phyloP scores from a whole-genome alignment of 78 protist genomes.

The Dictyostelium discoideum region dicty_2.7 NC_007090.3:4572501-4573000 shows the following conservation, averaged over 20 bases:
- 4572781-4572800: conserved; percentile 76
- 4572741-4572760: conserved; percentile 79
- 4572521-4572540: conserved; percentile 46
- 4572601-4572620: conserved; percentile 48
- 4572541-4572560: conserved; percentile 53
- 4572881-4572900: conserved; percentile 52
- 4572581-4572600: not conserved
- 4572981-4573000: conserved; percentile 52
- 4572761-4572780: conserved; percentile 82
- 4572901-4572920: conserved; percentile 44
- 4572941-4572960: conserved; percentile 20
- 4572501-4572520: conserved; percentile 76
- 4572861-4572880: not conserved
- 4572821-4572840: conserved; percentile 30
- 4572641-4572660: conserved; percentile 78
- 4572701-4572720: conserved; percentile 35
- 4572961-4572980: conserved; percentile 31
- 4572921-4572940: conserved; percentile 51
- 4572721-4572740: conserved; percentile 69
- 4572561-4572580: conserved; percentile 75
- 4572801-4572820: conserved; percentile 78
- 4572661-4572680: conserved; percentile 72
- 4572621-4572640: conserved; percentile 67
- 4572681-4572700: conserved; percentile 64
- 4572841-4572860: conserved; percentile 18